Evolutionary conservation across 2,329 filamentous ascomycete genomes (phyloP).

Genomic region (Phyllosticta capitalensis): DNA sequence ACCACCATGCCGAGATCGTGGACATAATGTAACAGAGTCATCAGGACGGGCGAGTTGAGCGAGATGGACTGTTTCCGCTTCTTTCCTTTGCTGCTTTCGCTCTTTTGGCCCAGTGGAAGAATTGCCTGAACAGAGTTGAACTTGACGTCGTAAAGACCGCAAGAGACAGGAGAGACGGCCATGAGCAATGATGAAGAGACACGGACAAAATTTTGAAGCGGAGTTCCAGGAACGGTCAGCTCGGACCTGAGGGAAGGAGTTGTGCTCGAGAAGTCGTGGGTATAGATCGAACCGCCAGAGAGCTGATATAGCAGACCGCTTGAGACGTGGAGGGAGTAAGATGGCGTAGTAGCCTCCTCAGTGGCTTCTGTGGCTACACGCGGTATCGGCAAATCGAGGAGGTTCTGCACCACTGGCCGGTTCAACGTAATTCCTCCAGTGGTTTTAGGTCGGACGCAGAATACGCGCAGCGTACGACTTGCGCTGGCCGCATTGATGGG

Average conservation of each 20-base stretch:
- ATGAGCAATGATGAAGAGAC: slow-evolving; percentile 59
- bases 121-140: slow-evolving; percentile 46
- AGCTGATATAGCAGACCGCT: slow-evolving; percentile 57
- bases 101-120: slow-evolving; percentile 22
- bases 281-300: slow-evolving; percentile 42
- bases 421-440: slow-evolving; percentile 21
- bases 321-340: slow-evolving; percentile 51
- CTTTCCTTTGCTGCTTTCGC: slow-evolving; percentile 23
- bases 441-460: slow-evolving; percentile 23
- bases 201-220: slow-evolving; percentile 53
- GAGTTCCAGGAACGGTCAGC: slow-evolving; percentile 41
- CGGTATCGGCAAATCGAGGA: slow-evolving; percentile 23
- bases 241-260: slow-evolving; percentile 50
- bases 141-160: slow-evolving; percentile 55
- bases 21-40: slow-evolving; percentile 43
- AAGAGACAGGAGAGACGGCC: slow-evolving; percentile 46
- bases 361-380: slow-evolving; percentile 12
- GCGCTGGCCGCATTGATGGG: slow-evolving; percentile 11
- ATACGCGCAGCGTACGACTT: slow-evolving; percentile 18
- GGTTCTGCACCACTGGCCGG: slow-evolving; percentile 23
- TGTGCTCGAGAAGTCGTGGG: slow-evolving; percentile 55
- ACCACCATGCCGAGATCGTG: slow-evolving; percentile 57
- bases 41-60: slow-evolving; percentile 39
- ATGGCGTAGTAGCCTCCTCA: slow-evolving; percentile 10
- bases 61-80: slow-evolving; percentile 24